A percentile compares a stretch with the other conserved stretches of the same genome.
Evolutionary conservation across 495 filamentous ascomycete genomes (phyloP).

Genomic region (Penicillium simplicissimum): DNA sequence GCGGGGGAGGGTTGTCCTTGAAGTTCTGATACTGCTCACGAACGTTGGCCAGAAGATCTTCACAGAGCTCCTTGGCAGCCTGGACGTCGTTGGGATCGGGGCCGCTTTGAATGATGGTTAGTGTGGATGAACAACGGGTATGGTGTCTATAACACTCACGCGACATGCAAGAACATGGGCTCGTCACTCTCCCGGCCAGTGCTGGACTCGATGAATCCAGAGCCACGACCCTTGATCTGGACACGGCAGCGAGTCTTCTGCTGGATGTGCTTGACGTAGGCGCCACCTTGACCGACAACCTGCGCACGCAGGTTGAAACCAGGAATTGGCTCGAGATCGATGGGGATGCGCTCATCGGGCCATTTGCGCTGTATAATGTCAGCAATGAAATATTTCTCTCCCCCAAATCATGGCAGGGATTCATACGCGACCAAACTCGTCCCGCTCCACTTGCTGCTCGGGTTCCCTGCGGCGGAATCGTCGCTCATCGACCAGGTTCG

Average conservation of each 20-base stretch:
- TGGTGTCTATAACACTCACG: constrained; percentile 52
- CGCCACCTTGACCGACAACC: constrained; percentile 89
- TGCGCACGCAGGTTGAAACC: constrained; percentile 97
- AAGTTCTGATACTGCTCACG: constrained; percentile 83
- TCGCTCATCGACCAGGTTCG: constrained; percentile 92
- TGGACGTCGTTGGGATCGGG: constrained; percentile 86
- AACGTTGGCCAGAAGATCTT: constrained; percentile 82
- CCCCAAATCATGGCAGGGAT: neutral
- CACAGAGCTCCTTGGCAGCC: constrained; percentile 81
- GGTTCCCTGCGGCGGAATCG: constrained; percentile 88
- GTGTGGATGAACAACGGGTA: neutral
- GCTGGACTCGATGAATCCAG: constrained; percentile 84
- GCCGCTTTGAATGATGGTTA: constrained; percentile 60
- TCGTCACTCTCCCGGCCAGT: constrained; percentile 90
- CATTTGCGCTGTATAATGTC: constrained; percentile 79
- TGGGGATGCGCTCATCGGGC: constrained; percentile 92
- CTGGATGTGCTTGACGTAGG: constrained; percentile 97
- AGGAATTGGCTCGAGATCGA: constrained; percentile 83
- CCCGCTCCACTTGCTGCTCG: constrained; percentile 83
- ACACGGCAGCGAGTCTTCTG: constrained; percentile 91
- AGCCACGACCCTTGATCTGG: constrained; percentile 97
- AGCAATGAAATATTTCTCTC: constrained; percentile 6
- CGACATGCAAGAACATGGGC: constrained; percentile 91
- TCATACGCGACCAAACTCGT: constrained; percentile 85
- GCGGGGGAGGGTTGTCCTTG: constrained; percentile 79